Percentiles rank a stretch among this genome's conserved stretches.
These are phyloP conservation scores for Boletus sp. DNA, from an alignment of 768 basidiomycete species.

Conservation along the genomic window DNA sequence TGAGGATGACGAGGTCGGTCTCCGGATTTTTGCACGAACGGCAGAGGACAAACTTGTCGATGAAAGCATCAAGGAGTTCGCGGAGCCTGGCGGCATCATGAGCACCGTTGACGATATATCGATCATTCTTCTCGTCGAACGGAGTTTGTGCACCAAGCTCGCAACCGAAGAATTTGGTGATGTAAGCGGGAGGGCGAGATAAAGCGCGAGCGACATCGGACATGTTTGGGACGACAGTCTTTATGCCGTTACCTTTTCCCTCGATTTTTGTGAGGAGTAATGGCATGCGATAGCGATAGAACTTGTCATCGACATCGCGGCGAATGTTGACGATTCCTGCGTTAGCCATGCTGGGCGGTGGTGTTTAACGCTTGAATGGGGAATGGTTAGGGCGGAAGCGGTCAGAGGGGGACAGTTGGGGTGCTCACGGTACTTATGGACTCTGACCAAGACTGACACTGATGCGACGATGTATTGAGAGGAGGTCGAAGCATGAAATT, in stretches of 20 bases:
- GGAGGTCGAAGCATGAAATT: conserved; percentile 90
- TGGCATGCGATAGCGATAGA: conserved; percentile 98
- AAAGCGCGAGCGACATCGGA: conserved; percentile 94
- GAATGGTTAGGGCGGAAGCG: neutral
- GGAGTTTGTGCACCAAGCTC: conserved; percentile 98
- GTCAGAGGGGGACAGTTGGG: neutral
- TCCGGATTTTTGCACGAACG: conserved; percentile 98
- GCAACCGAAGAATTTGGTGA: conserved; percentile 99
- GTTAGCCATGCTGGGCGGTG: conserved; percentile 75
- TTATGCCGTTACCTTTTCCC: conserved; percentile 99
- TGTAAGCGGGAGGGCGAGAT: conserved; percentile 91
- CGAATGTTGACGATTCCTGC: conserved; percentile 87
- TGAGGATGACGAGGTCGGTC: conserved; percentile 91
- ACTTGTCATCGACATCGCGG: conserved; percentile 95
- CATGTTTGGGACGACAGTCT: conserved; percentile 99
- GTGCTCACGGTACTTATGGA: conserved; percentile 52
- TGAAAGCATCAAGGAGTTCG: conserved; percentile 94
- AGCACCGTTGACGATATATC: conserved; percentile 98
- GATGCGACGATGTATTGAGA: conserved; percentile 68
- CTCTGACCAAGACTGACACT: conserved; percentile 52
- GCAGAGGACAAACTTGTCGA: conserved; percentile 98
- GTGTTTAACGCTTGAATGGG: conserved; percentile 53
- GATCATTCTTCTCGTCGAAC: conserved; percentile 93
- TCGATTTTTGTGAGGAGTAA: conserved; percentile 93
- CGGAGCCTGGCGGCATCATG: conserved; percentile 90